Evolutionary conservation across 768 basidiomycete genomes (phyloP), one percentile per base, ranked within the genome.

Genomic region (Calocybe indica): DNA sequence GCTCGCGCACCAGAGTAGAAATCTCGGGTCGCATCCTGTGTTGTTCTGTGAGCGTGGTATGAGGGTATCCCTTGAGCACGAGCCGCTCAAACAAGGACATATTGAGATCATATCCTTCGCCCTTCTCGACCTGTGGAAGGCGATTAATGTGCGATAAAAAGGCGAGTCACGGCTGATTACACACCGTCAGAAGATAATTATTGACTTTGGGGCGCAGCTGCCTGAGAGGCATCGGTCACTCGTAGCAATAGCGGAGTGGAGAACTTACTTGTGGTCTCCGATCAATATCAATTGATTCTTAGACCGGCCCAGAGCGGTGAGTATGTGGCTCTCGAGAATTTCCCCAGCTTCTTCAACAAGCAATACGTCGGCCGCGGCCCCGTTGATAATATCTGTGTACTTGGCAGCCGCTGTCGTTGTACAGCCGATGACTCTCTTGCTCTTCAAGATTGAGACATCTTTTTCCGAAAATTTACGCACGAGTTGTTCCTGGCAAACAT

Each of bases 11-110:
- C 15, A 85, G 65, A 0, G 70, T 55, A 5, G 85, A 83, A 9
- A 87, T 86, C 52, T 86, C 83, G 1, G 85, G 85, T 6, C 85
- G 72, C 85, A 87, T 87, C 9, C 85, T 78, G 56, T 86, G 85
- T 50, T 87, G 85, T 38, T 72, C 56, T 0, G 53, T 58, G 12
- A 87, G 73, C 0, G 72, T 79, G 40, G 62, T 53, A 56, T 87
- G 84, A 0, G 85, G 85, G 55, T 79, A 87, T 0, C 73, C 76
- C 49, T 73, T 72, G 7, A 77, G 59, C 13, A 85, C 78, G 1
- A 86, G 72, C 5, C 85, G 79, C 51, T 88, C 85, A 52, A 87
- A 87, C 0, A 88, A 64, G 0, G 82, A 84, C 43, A 69, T 64
- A 47, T 88, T 87, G 15, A 87, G 68, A 50, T 86, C 80, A 53